Percentiles rank a stretch among this genome's conserved stretches.
phyloP scores from a whole-genome alignment of 192 early-diverging fungal species.

The Coemansia aciculifera region DNA sequence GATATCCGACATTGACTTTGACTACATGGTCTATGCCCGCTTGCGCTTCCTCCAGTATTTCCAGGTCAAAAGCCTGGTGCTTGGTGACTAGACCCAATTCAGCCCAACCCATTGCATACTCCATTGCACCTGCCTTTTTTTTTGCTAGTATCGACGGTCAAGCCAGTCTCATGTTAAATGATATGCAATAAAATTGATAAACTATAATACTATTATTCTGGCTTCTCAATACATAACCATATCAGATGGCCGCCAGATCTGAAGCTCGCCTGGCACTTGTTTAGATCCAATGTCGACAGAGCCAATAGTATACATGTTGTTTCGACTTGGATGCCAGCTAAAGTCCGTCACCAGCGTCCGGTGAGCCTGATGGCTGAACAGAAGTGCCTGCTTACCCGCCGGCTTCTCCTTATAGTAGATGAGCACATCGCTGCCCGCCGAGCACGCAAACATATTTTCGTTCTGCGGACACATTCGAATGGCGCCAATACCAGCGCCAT shows the following conservation, averaged over 20 bases:
- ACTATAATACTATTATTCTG: neutral
- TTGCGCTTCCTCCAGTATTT: slow-evolving; percentile 79
- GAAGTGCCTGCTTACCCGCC: neutral
- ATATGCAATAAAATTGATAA: neutral
- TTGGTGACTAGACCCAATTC: slow-evolving; percentile 5
- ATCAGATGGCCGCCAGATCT: slow-evolving; percentile 41
- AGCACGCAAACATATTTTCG: slow-evolving; percentile 32
- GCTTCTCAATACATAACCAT: slow-evolving; percentile 2
- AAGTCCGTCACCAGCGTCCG: slow-evolving; percentile 38
- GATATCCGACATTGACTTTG: slow-evolving; percentile 92
- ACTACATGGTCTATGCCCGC: slow-evolving; percentile 87
- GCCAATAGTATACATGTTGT: slow-evolving; percentile 43
- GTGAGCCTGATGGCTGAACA: slow-evolving; percentile 39
- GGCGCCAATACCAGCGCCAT: neutral
- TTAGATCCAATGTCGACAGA: slow-evolving; percentile 32
- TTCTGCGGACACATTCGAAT: slow-evolving; percentile 41
- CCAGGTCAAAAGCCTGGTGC: slow-evolving; percentile 44
- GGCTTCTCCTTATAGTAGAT: slow-evolving; percentile 20
- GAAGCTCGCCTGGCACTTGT: slow-evolving; percentile 30
- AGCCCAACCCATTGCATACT: neutral
- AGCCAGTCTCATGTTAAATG: too few species aligned
- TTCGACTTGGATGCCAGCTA: slow-evolving; percentile 36
- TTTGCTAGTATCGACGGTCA: neutral
- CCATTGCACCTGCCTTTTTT: neutral
- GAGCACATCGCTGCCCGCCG: slow-evolving; percentile 26